Percentiles rank a stretch among this genome's conserved stretches.
Evolutionary conservation across 2,329 filamentous ascomycete species (phyloP).

Genomic region (Pseudocercospora fijiensis): DNA sequence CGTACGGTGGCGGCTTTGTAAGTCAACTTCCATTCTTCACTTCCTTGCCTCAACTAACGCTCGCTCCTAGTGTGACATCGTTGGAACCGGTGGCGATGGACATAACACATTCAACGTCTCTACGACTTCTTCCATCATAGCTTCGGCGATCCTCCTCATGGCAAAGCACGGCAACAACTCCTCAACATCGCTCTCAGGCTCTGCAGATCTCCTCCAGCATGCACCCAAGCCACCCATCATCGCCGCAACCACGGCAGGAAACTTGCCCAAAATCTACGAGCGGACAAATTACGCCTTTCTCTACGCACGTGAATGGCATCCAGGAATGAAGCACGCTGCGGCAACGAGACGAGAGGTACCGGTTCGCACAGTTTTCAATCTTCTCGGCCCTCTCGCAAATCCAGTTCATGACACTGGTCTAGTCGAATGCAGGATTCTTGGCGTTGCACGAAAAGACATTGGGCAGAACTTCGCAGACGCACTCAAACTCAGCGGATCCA

Average conservation of each 20-base stretch:
- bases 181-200: slow-evolving; percentile 92
- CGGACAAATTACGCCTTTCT: slow-evolving; percentile 90
- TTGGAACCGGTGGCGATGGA: slow-evolving; percentile 92
- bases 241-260: slow-evolving; percentile 68
- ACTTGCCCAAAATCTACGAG: slow-evolving; percentile 70
- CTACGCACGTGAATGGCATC: slow-evolving; percentile 94
- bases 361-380: slow-evolving; percentile 96
- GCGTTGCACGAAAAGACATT: slow-evolving; percentile 66
- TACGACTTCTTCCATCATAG: slow-evolving; percentile 89
- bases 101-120: slow-evolving; percentile 99
- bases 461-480: slow-evolving; percentile 18
- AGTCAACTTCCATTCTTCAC: slow-evolving; percentile 37
- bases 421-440: slow-evolving; percentile 89
- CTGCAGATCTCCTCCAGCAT: slow-evolving; percentile 81
- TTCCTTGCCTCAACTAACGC: slow-evolving; percentile 14
- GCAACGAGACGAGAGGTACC: slow-evolving; percentile 83
- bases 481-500: slow-evolving; percentile 57
- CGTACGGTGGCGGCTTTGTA: slow-evolving; percentile 81
- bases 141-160: slow-evolving; percentile 78
- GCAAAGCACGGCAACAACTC: slow-evolving; percentile 96
- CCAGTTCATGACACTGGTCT: slow-evolving; percentile 69
- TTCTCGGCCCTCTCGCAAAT: slow-evolving; percentile 88
- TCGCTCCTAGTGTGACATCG: slow-evolving; percentile 72
- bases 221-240: slow-evolving; percentile 73
- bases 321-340: slow-evolving; percentile 86